Evolutionary conservation across 495 filamentous ascomycete species (phyloP), one percentile per base, ranked within the genome.

Genomic region (Lasiosphaeriaceae sp.): DNA sequence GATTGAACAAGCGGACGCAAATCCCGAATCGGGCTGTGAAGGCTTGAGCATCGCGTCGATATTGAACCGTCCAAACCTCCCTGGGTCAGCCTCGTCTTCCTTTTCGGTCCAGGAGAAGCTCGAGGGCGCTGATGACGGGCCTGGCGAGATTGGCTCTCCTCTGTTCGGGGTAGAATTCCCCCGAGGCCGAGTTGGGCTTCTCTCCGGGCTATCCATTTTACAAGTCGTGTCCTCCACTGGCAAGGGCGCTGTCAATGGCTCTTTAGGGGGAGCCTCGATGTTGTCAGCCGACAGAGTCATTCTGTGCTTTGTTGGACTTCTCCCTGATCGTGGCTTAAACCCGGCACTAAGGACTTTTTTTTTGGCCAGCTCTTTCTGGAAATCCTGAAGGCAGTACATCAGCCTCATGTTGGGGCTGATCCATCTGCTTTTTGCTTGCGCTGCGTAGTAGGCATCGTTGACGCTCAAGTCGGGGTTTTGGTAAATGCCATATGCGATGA

Each of bases 341-440:
- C 68, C 67, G 8, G 70, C 67, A 39, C 66, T 72, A n/a, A 67
- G 64, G 0, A 74, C 66, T 56, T 66, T 78, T 66, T 75, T 78
- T 61, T 79, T 81, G 3, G 79, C 62, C 9, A 91, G 73, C 58
- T 85, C 82, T 60, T 85, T 84, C 57, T 89, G 83, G 72, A 96
- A 98, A 66, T 98, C 94, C 39, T 95, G 93, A 50, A 98, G 78
- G 70, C 94, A 93, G 74, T 97, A 97, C 71, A 98, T 96, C 37
- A 98, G 77, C 60, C 89, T 91, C 94, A 98, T 98, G 67, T 98
- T 98, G 1, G 94, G 94, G 14, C 92, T 92, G 52, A 98, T 96
- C 94, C 94, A 98, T 60, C 82, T 84, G 66, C 93, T 97, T 66
- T 89, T 87, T 44, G 79, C 79, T 71, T 98, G 96, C 20, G 96